These are phyloP conservation scores for Heritiera fomes DNA, from an alignment of 345 rosid species.

Conservation along the genomic window DNA sequence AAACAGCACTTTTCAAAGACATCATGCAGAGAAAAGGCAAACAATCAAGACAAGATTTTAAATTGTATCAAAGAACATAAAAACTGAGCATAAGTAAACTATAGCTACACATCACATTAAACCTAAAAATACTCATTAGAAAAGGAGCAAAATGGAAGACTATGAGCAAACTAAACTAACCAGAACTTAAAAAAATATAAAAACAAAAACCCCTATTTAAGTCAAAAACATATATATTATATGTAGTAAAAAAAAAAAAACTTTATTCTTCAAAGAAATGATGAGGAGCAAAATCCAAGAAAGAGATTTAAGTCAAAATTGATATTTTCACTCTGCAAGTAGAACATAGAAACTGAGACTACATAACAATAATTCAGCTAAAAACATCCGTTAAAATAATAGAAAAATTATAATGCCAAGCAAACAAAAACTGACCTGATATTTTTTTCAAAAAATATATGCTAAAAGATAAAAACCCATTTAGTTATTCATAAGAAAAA, in stretches of 20 bases:
- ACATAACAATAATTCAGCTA: not conserved
- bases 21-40: slow-evolving; percentile 11
- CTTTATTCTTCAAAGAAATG: not conserved
- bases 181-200: not conserved
- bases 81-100: not conserved
- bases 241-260: not conserved
- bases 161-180: not conserved
- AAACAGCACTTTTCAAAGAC: not conserved
- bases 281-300: not conserved
- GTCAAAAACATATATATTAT: not conserved
- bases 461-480: not conserved
- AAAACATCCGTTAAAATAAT: not conserved
- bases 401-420: not conserved
- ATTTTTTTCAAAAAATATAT: not conserved
- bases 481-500: not conserved
- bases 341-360: not conserved
- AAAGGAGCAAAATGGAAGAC: not conserved
- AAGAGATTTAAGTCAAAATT: not conserved
- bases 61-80: not conserved
- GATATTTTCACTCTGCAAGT: not conserved
- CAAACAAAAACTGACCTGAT: not conserved
- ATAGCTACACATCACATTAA: not conserved
- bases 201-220: not conserved
- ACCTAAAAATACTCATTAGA: slow-evolving; percentile 4
- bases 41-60: not conserved